A percentile compares a stretch with the other conserved stretches of the same genome.
phyloP scores from a whole-genome alignment of 2,329 filamentous ascomycete species.

The Ampelomyces quisqualis region DNA sequence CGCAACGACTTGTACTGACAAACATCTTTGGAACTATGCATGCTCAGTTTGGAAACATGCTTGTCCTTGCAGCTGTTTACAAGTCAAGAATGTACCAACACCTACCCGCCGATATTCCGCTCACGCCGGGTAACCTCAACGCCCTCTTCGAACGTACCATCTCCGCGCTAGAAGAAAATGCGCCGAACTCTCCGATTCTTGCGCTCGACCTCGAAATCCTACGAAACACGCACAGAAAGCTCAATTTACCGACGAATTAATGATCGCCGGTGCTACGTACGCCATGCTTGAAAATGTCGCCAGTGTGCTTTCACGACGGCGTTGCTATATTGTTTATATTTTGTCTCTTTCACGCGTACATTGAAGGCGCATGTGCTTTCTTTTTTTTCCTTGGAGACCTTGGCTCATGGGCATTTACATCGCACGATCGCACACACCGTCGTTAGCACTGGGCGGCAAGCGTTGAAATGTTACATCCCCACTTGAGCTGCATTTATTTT shows the following conservation, averaged over 20 bases:
- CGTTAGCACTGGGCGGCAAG: constrained; percentile 31
- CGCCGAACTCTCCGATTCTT: constrained; percentile 73
- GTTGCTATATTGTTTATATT: constrained; percentile 10
- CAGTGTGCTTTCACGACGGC: too few relatives aligned
- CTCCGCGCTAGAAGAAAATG: constrained; percentile 68
- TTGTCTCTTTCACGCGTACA: constrained; percentile 12
- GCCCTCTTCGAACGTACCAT: constrained; percentile 60
- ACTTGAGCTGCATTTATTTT: constrained; percentile 1
- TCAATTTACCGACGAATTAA: constrained; percentile 18
- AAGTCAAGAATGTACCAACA: constrained; percentile 54
- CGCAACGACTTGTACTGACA: constrained; percentile 75
- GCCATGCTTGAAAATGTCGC: too few relatives aligned
- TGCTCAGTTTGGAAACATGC: constrained; percentile 88
- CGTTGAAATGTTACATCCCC: constrained; percentile 23
- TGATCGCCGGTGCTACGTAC: too few relatives aligned
- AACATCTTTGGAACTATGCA: constrained; percentile 95
- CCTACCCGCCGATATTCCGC: constrained; percentile 24
- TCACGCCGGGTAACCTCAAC: constrained; percentile 29
- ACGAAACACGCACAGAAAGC: constrained; percentile 40
- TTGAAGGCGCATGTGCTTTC: constrained; percentile 9
- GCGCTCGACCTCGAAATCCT: constrained; percentile 74
- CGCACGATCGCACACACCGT: constrained; percentile 10
- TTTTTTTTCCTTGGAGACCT: constrained; percentile 4
- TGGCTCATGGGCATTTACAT: constrained; percentile 1
- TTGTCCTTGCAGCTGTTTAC: constrained; percentile 83